Conservation (phyloP, 768 basidiomycete species). For the Boletus rex-veris region DNA sequence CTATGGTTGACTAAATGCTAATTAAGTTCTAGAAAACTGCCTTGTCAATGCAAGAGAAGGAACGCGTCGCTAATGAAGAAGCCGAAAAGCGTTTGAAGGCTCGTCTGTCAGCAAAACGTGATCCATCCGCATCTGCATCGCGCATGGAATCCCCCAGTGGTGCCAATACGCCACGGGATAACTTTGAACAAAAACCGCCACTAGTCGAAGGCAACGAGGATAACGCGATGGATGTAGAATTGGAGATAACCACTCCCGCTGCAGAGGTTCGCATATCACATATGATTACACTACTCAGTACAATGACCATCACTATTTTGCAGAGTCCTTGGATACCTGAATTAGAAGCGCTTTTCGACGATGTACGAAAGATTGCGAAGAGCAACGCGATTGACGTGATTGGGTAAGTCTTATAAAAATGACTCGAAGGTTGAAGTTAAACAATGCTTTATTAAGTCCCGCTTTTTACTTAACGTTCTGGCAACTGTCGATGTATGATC, state of each 20-base stretch:
- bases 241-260: conserved; percentile 25
- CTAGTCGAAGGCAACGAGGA: conserved; percentile 41
- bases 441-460: conserved; percentile 48
- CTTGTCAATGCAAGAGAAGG: conserved; percentile 63
- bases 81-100: conserved; percentile 81
- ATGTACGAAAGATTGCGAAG: conserved; percentile 70
- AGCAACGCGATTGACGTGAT: conserved; percentile 60
- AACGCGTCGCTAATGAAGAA: conserved; percentile 66
- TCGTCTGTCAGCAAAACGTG: conserved; percentile 67
- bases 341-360: conserved; percentile 68
- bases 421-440: conserved; percentile 3
- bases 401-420: conserved; percentile 49
- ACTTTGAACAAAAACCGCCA: conserved; percentile 19
- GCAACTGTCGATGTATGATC: conserved; percentile 91
- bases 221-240: conserved; percentile 52
- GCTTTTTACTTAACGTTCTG: conserved; percentile 96
- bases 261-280: conserved; percentile 19
- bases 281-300: not conserved
- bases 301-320: conserved; percentile 3
- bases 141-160: conserved; percentile 63
- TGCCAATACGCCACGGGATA: conserved; percentile 28
- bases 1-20: conserved; percentile 4
- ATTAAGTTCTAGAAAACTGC: conserved; percentile 48
- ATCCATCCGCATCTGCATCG: conserved; percentile 52
- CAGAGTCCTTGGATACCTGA: conserved; percentile 81